A percentile compares a stretch with the other conserved stretches of the same genome.
phyloP scores from a whole-genome alignment of 2,329 filamentous ascomycete genomes.

The Sclerotiophoma versabilis region DNA sequence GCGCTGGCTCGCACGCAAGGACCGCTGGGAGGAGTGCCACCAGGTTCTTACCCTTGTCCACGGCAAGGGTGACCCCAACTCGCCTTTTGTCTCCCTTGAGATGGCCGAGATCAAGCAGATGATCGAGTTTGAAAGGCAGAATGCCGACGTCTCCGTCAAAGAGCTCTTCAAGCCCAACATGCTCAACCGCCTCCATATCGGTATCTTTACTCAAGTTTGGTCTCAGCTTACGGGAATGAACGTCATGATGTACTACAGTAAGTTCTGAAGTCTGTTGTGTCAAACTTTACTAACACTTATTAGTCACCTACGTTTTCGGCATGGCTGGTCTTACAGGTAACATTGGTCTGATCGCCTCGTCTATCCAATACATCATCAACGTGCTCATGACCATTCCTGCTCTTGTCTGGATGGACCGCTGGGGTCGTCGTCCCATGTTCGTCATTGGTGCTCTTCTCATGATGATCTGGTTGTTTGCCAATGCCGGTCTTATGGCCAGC shows the following conservation, averaged over 20 bases:
- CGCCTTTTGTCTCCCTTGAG: slow-evolving; percentile 71
- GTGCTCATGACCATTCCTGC: slow-evolving; percentile 80
- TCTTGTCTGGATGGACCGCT: slow-evolving; percentile 75
- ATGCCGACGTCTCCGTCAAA: slow-evolving; percentile 72
- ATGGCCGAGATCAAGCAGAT: slow-evolving; percentile 75
- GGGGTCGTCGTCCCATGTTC: slow-evolving; percentile 74
- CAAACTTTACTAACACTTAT: not conserved
- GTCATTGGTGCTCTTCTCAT: slow-evolving; percentile 72
- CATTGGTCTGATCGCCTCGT: slow-evolving; percentile 68
- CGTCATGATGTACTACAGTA: slow-evolving; percentile 63
- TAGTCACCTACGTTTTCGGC: slow-evolving; percentile 67
- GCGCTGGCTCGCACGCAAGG: slow-evolving; percentile 55
- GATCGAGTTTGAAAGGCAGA: slow-evolving; percentile 74
- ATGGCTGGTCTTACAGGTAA: slow-evolving; percentile 72
- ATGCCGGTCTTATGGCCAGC: slow-evolving; percentile 66
- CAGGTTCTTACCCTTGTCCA: slow-evolving; percentile 54
- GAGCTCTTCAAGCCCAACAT: slow-evolving; percentile 78
- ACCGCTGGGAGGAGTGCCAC: slow-evolving; percentile 55
- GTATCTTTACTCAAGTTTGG: slow-evolving; percentile 78
- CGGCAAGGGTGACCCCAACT: slow-evolving; percentile 66
- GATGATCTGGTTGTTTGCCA: slow-evolving; percentile 68
- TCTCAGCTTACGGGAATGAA: slow-evolving; percentile 80
- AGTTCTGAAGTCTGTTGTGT: not conserved
- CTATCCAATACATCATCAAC: slow-evolving; percentile 80
- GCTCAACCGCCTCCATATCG: slow-evolving; percentile 75